A percentile compares a stretch with the other conserved stretches of the same genome.
Evolutionary conservation across 2,329 filamentous ascomycete species (phyloP).

Genomic region (Ophiostoma novo-ulmi): DNA sequence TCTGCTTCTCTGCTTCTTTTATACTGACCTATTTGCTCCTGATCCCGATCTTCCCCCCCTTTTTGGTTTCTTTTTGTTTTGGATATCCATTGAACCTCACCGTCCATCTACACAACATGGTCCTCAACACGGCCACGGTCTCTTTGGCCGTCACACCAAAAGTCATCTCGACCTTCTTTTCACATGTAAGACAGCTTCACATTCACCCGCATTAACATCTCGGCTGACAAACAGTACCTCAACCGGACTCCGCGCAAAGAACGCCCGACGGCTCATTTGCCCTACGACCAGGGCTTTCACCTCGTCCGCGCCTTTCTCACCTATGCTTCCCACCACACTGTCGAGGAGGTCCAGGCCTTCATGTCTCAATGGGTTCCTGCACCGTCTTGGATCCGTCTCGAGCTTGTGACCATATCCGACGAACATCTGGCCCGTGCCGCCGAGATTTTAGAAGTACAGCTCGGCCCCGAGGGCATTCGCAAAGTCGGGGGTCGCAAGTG

Average conservation of each 20-base stretch:
- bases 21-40: too few relatives aligned
- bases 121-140: constrained; percentile 72
- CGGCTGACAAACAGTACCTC: constrained; percentile 58
- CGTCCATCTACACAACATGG: constrained; percentile 22
- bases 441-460: constrained; percentile 60
- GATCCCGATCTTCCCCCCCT: background rate
- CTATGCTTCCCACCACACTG: constrained; percentile 80
- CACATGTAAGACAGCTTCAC: constrained; percentile 61
- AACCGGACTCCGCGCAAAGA: constrained; percentile 69
- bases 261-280: constrained; percentile 83
- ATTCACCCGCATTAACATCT: background rate
- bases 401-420: constrained; percentile 61
- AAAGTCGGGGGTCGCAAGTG: constrained; percentile 75
- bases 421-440: constrained; percentile 63
- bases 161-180: constrained; percentile 78
- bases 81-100: background rate
- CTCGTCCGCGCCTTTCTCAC: constrained; percentile 80
- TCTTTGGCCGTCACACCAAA: constrained; percentile 80
- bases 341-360: constrained; percentile 90
- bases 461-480: constrained; percentile 70
- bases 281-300: constrained; percentile 87
- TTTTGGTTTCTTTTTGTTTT: background rate
- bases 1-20: background rate
- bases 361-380: constrained; percentile 87
- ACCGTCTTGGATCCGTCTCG: constrained; percentile 79